Evolutionary conservation across 352 stramenopile genomes (phyloP).

Genomic region (Phytophthora sojae): DNA sequence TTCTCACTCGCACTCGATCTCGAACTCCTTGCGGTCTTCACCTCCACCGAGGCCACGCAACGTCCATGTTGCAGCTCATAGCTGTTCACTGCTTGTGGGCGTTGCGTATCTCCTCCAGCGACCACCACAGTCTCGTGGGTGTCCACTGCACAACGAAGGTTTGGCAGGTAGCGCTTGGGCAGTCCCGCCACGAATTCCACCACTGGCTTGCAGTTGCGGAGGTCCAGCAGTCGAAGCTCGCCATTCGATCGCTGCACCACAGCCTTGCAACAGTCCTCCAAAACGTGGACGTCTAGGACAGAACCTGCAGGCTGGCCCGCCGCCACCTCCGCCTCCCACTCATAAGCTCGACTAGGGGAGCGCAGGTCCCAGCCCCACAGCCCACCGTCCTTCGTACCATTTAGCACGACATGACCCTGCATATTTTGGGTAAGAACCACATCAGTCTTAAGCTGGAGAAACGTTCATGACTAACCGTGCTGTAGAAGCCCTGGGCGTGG

Average conservation of each 20-base stretch:
- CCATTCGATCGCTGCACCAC: conserved; percentile 58
- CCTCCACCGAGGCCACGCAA: conserved; percentile 28
- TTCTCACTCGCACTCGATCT: conserved; percentile 2
- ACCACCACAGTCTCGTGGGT: conserved; percentile 48
- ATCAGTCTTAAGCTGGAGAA: background rate
- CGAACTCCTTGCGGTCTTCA: conserved; percentile 4
- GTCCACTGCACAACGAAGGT: conserved; percentile 48
- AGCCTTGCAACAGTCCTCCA: conserved; percentile 48
- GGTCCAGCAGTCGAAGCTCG: conserved; percentile 53
- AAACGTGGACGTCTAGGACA: conserved; percentile 48
- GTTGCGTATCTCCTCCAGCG: conserved; percentile 32
- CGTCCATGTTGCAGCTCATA: conserved; percentile 41
- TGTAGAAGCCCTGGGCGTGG: conserved; percentile 52
- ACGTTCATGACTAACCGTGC: conserved; percentile 30
- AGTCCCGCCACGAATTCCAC: conserved; percentile 42
- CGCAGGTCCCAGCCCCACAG: conserved; percentile 67
- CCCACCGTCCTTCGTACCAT: conserved; percentile 54
- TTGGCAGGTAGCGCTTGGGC: conserved; percentile 39
- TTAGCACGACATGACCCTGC: conserved; percentile 53
- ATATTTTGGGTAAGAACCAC: background rate
- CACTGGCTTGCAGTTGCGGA: conserved; percentile 48
- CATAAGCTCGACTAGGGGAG: conserved; percentile 32
- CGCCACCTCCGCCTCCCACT: conserved; percentile 20
- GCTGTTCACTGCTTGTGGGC: conserved; percentile 32
- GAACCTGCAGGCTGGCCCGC: conserved; percentile 14